These are phyloP conservation scores for Leccinum subrobustum DNA, from an alignment of 1,284 basidiomycete genomes.

Conservation along the genomic window DNA sequence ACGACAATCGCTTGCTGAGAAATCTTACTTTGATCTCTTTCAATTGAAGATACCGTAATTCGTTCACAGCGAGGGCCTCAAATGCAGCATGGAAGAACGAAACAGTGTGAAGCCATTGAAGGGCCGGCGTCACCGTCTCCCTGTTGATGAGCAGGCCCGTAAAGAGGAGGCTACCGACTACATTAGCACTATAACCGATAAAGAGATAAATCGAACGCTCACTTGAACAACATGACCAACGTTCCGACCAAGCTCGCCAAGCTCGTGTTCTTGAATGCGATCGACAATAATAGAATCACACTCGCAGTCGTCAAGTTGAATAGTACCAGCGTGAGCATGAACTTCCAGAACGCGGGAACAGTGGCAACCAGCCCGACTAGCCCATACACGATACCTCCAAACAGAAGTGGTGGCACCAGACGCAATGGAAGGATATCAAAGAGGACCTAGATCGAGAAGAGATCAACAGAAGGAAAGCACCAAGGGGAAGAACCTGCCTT, in stretches of 20 bases:
- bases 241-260: constrained; percentile 94
- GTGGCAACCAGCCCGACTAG: constrained; percentile 92
- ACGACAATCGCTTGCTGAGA: background rate
- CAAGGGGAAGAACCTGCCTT: constrained; percentile 54
- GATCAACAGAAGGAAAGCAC: background rate
- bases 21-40: constrained; percentile 81
- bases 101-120: constrained; percentile 86
- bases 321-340: constrained; percentile 89
- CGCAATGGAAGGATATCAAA: constrained; percentile 96
- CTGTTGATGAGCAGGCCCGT: constrained; percentile 95
- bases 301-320: constrained; percentile 95
- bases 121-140: constrained; percentile 69
- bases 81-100: constrained; percentile 99
- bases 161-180: constrained; percentile 76
- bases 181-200: constrained; percentile 3
- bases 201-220: constrained; percentile 34
- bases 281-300: constrained; percentile 87
- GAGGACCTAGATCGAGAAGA: constrained; percentile 56
- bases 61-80: constrained; percentile 94
- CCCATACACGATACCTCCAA: constrained; percentile 92
- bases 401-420: constrained; percentile 91
- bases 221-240: constrained; percentile 98
- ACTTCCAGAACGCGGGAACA: constrained; percentile 94
- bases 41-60: constrained; percentile 89
- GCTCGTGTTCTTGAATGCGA: constrained; percentile 82